Evolutionary conservation across 2,329 filamentous ascomycete genomes (phyloP).

Genomic region (Leptographium radiaticola): DNA sequence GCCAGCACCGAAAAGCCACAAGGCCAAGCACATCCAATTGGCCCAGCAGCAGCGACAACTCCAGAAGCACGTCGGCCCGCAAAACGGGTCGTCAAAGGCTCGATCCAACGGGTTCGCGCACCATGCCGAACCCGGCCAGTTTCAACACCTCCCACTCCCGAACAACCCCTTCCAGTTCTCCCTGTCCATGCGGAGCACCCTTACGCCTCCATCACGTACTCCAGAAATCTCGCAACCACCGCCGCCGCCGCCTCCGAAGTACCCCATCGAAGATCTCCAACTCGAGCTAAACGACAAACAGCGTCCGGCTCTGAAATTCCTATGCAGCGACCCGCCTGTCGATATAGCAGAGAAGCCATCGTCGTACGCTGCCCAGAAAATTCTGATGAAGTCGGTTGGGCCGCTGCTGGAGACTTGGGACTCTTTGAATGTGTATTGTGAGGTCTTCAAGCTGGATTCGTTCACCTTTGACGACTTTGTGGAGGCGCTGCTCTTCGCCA

Average conservation of each 20-base stretch:
- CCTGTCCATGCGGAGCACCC: conserved; percentile 21
- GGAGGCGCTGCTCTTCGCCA: conserved; percentile 70
- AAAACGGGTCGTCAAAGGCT: conserved; percentile 19
- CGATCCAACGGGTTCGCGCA: conserved; percentile 10
- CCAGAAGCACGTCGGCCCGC: conserved; percentile 20
- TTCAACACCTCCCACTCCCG: conserved; percentile 25
- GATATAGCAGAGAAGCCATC: conserved; percentile 29
- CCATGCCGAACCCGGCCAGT: conserved; percentile 22
- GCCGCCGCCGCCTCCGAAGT: conserved; percentile 69
- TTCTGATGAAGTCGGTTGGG: conserved; percentile 77
- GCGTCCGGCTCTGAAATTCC: conserved; percentile 65
- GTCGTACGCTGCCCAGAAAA: conserved; percentile 36
- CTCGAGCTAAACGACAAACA: conserved; percentile 54
- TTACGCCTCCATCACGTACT: conserved; percentile 24
- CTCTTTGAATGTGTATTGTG: conserved; percentile 94
- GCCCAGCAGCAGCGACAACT: conserved; percentile 29
- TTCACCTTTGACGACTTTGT: conserved; percentile 97
- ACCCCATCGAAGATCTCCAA: conserved; percentile 89
- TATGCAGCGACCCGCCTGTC: conserved; percentile 52
- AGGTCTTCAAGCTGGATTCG: conserved; percentile 85
- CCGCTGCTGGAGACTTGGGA: conserved; percentile 86
- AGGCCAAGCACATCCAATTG: conserved; percentile 28
- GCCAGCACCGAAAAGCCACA: conserved; percentile 57
- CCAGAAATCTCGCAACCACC: conserved; percentile 30
- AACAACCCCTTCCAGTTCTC: conserved; percentile 35